These are phyloP conservation scores for Craterostigma plantagineum DNA, from an alignment of 257 asterid species.

Conservation along the genomic window DNA sequence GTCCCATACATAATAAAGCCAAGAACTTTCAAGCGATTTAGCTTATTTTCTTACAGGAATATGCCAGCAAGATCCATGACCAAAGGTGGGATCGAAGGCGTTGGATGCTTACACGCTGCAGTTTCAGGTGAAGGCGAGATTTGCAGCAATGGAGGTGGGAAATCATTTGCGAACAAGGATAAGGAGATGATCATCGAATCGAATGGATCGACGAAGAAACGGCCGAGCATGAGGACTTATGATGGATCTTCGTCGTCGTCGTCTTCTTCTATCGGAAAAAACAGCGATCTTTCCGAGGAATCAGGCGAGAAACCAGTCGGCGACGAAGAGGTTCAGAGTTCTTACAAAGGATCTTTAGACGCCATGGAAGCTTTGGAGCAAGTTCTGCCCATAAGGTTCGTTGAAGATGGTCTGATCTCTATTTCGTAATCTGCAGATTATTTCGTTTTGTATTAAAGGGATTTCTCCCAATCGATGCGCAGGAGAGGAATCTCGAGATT, in stretches of 20 bases:
- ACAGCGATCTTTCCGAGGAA: constrained; percentile 67
- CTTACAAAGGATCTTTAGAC: constrained; percentile 40
- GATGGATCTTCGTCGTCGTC: constrained; percentile 9
- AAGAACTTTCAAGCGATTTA: too few species aligned
- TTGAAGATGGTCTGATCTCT: not conserved
- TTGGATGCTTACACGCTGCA: constrained; percentile 18
- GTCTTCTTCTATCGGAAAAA: constrained; percentile 65
- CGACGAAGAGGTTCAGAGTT: constrained; percentile 61
- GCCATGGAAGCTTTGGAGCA: constrained; percentile 53
- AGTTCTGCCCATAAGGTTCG: constrained; percentile 61
- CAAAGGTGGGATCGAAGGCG: constrained; percentile 15
- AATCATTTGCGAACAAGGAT: constrained; percentile 2
- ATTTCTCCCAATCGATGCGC: constrained; percentile 7
- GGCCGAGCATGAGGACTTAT: constrained; percentile 4
- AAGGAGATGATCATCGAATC: too few species aligned
- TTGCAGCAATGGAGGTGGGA: constrained; percentile 14
- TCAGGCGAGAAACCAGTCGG: constrained; percentile 32
- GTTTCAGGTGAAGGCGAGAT: too few species aligned
- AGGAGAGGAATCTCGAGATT: constrained; percentile 68
- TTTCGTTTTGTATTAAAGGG: not conserved
- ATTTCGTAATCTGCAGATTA: not conserved
- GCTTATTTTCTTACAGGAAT: not conserved
- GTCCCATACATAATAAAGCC: too few species aligned
- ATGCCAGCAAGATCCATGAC: constrained; percentile 20
- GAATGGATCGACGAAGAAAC: too few species aligned